A percentile compares a stretch with the other conserved stretches of the same genome.
phyloP scores from a whole-genome alignment of 805 yeast species.

The Nematodospora valgi region DNA sequence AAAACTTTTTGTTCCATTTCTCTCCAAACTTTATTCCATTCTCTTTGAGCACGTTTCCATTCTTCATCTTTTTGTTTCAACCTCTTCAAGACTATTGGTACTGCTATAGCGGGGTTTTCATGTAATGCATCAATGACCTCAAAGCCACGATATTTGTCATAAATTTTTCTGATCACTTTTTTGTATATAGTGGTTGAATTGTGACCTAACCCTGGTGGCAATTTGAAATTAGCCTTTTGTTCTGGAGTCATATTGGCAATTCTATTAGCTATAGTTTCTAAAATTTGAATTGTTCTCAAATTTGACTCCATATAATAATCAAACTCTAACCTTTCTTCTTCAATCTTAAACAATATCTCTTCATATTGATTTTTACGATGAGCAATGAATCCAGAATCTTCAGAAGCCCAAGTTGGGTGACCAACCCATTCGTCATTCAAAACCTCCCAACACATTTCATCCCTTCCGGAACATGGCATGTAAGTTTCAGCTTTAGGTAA shows the following conservation, averaged over 20 bases:
- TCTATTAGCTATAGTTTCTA: constrained; percentile 92
- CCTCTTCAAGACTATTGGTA: constrained; percentile 88
- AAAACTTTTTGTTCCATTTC: constrained; percentile 95
- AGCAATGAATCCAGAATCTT: constrained; percentile 98
- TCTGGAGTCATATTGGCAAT: constrained; percentile 90
- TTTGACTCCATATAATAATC: constrained; percentile 95
- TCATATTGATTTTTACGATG: constrained; percentile 98
- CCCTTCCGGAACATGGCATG: constrained; percentile 98
- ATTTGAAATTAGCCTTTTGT: constrained; percentile 79
- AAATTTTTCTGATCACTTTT: constrained; percentile 86
- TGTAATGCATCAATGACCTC: constrained; percentile 96
- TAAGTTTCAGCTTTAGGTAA: constrained; percentile 90
- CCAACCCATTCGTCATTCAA: constrained; percentile 99
- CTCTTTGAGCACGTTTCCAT: constrained; percentile 97
- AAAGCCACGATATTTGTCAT: constrained; percentile 91
- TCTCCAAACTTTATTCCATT: constrained; percentile 99
- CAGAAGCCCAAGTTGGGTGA: constrained; percentile 99
- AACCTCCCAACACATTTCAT: constrained; percentile 99
- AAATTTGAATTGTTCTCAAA: constrained; percentile 88
- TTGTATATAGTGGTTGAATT: constrained; percentile 88
- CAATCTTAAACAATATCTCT: constrained; percentile 90
- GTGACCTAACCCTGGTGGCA: constrained; percentile 93
- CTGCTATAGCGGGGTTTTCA: constrained; percentile 92
- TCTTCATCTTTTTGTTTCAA: constrained; percentile 97
- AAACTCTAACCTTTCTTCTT: constrained; percentile 96